Conservation (phyloP, 768 basidiomycete species). For the Lactarius tabidus region DNA sequence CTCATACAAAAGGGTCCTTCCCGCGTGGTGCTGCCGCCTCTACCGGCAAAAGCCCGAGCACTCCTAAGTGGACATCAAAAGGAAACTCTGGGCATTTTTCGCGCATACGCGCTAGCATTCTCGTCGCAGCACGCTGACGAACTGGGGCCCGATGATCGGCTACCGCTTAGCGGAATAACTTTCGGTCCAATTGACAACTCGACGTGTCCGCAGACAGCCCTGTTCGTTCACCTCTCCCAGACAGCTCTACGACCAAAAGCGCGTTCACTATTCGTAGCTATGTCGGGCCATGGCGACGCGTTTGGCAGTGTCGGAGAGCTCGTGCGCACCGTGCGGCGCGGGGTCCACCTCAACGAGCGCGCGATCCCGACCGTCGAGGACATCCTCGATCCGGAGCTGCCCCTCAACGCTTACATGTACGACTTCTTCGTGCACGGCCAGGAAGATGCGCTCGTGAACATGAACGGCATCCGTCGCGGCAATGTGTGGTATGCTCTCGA, state of each 20-base stretch:
- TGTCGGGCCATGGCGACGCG: conserved; percentile 58
- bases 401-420: conserved; percentile 43
- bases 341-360: conserved; percentile 54
- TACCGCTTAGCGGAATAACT: conserved; percentile 46
- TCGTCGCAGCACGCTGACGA: conserved; percentile 36
- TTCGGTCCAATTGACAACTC: conserved; percentile 25
- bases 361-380: conserved; percentile 53
- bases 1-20: conserved; percentile 49
- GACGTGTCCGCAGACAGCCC: conserved; percentile 12
- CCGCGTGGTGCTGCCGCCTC: conserved; percentile 49
- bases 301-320: conserved; percentile 53
- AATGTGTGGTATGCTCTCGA: conserved; percentile 64
- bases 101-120: conserved; percentile 50
- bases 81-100: conserved; percentile 51
- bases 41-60: conserved; percentile 39
- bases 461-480: conserved; percentile 57
- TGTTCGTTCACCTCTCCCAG: conserved; percentile 39
- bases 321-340: conserved; percentile 45
- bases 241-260: conserved; percentile 39
- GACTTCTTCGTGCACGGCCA: conserved; percentile 72
- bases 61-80: conserved; percentile 46
- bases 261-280: conserved; percentile 63
- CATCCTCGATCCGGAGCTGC: conserved; percentile 30
- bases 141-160: conserved; percentile 41
- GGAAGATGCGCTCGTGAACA: conserved; percentile 40